phyloP scores from a whole-genome alignment of 805 yeast species.

The Yarrowia sp. region DNA sequence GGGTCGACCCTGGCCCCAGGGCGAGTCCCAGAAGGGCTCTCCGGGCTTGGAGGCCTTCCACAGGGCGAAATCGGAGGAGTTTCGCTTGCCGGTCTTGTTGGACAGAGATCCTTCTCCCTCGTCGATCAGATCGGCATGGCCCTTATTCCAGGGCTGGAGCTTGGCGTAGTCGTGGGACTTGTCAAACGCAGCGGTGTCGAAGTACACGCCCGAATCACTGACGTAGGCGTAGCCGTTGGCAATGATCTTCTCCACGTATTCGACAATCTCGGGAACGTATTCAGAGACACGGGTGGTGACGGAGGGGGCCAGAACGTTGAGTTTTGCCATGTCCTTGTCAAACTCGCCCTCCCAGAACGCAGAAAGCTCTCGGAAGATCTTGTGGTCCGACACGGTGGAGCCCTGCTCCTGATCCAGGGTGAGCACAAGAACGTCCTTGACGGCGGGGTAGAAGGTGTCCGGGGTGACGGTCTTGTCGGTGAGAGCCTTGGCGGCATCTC shows the following conservation, averaged over 20 bases:
- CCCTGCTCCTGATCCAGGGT: constrained; percentile 76
- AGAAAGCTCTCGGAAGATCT: constrained; percentile 79
- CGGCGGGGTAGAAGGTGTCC: constrained; percentile 56
- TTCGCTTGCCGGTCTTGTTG: constrained; percentile 65
- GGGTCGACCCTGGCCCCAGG: constrained; percentile 98
- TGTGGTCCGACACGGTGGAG: constrained; percentile 79
- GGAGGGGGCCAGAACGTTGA: constrained; percentile 85
- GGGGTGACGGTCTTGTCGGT: constrained; percentile 43
- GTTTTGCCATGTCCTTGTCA: constrained; percentile 81
- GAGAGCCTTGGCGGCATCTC: constrained; percentile 57
- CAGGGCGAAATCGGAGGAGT: constrained; percentile 87
- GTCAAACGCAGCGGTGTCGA: constrained; percentile 87
- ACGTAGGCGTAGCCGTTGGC: constrained; percentile 82
- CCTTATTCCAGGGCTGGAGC: constrained; percentile 98
- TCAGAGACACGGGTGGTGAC: constrained; percentile 94
- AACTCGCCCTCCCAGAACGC: constrained; percentile 88
- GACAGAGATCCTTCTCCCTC: constrained; percentile 95
- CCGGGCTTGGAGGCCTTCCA: constrained; percentile 98
- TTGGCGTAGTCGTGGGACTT: constrained; percentile 88
- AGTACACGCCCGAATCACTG: constrained; percentile 82
- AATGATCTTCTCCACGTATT: constrained; percentile 76
- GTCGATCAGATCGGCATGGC: constrained; percentile 79
- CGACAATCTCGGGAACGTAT: constrained; percentile 89
- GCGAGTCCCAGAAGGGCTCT: constrained; percentile 94
- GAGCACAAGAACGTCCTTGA: constrained; percentile 79